Base-by-base conservation (phyloP, 108 stramenopile species). In the Pseudonitzschia multistriata region DNA sequence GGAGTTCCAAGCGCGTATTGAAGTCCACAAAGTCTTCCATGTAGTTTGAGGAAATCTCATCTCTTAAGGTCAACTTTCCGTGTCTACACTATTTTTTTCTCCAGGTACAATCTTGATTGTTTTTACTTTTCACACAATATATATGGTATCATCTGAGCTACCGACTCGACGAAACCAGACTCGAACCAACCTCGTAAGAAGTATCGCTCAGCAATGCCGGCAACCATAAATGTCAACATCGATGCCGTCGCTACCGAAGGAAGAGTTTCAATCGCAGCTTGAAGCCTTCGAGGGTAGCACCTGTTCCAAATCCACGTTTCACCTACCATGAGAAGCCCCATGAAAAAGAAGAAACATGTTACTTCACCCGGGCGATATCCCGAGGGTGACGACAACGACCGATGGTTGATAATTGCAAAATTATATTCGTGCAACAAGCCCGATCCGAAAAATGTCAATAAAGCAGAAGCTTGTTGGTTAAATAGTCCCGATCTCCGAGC, bases 371-470 rank as follows among this genome's bases (percentile, higher is more conserved):
- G 56, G 36, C 47, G 68, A 28, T 76, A 79, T 17, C 40, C 66
- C 24, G 50, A 49, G 7, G 40, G 40, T 13, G 40, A 52, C 50
- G 50, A 52, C 7, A 24, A 52, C 21, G 50, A 52, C 21, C 22
- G 50, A 45, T 42, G n/a, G 49, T 80, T 75, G 45, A 75, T 74
- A 28, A 73, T 67, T 36, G 62, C 60, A 40, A 80, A 80, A 48
- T 70, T 76, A 55, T 80, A 80, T 61, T 80, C 79, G 56, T 80
- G 79, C 28, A 80, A 37, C 2, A 71, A 40, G 15, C 79, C 79
- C 27, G 79, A 80, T 19, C 31, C 70, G 25, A 72, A 25, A 72
- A 80, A 79, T 1, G 79, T 80, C 15, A 49, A 13, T 8, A 76
- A 21, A n/a, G 70, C 62, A 5, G 79, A 59, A 3, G 62, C 30